Base-by-base conservation (phyloP, 306 rosid species). In the Prunus davidiana region DNA sequence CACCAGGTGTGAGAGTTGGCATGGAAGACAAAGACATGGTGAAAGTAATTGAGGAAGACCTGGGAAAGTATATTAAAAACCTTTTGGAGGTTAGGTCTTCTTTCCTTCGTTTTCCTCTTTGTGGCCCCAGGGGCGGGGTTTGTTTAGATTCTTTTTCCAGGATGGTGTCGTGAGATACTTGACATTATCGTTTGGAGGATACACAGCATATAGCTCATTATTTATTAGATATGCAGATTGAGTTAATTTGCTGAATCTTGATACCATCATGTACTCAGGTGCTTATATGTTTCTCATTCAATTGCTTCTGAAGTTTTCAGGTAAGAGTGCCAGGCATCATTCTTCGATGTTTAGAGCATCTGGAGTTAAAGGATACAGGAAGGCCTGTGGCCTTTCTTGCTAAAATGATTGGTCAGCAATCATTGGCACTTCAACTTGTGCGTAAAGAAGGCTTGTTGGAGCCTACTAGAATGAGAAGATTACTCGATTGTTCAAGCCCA, bases 301-400 rank as follows among this genome's bases (percentile, higher is more conserved):
- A 71, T 49, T 82, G 24, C 70, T 89, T 80, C 22, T 75, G 67
- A 77, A 64, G 11, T 69, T 84, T 89, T 79, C 93, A 95, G 98
- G 92, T 88, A 67, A 96, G 98, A 81, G 91, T 89, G 74, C 96
- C 97, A 67, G 81, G 80, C 69, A 79, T 83, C 77, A 72, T 92
- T 67, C 89, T 95, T 77, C 84, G 87, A 56, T 89, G 99, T 82
- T 82, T 90, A 81, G 97, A 90, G 52, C 88, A 81, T 82, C 69
- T 87, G 83, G 97, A 92, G 72, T 76, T 83, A 73, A 88, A 80
- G 76, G 91, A 92, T 72, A 78, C 85, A 71, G 96, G 96, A 28
- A 89, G 90, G 80, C 92, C 99, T 3, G 92, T 92, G 74, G 99
- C 99, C 71, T 95, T 92, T 77, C 89, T 95, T 19, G 99, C 99